A percentile compares a stretch with the other conserved stretches of the same genome.
phyloP scores from a whole-genome alignment of 2,329 filamentous ascomycete genomes.

The Graphiopsis chlorocephala region DNA sequence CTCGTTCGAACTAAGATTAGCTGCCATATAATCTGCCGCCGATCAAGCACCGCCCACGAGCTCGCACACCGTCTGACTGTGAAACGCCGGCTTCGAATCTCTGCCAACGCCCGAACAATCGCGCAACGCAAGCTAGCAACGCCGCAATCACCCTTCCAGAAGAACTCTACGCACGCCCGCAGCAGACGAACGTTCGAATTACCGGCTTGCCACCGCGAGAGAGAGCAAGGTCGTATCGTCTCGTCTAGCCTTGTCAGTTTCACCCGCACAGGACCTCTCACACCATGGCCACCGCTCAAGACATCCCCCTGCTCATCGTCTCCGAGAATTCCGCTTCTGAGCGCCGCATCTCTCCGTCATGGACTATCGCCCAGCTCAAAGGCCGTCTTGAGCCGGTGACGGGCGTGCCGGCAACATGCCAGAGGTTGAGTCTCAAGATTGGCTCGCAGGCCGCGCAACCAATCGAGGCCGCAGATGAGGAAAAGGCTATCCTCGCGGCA shows the following conservation, averaged over 20 bases:
- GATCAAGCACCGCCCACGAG: not conserved
- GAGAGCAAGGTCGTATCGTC: not conserved
- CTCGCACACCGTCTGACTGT: not conserved
- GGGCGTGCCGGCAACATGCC: slow-evolving; percentile 77
- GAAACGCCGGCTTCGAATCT: slow-evolving; percentile 2
- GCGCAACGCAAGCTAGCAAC: not conserved
- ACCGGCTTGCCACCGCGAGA: not conserved
- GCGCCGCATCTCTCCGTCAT: slow-evolving; percentile 86
- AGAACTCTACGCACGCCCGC: slow-evolving; percentile 4
- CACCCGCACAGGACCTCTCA: not conserved
- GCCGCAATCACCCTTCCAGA: slow-evolving; percentile 2
- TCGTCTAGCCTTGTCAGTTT: not conserved
- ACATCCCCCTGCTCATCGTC: slow-evolving; percentile 71
- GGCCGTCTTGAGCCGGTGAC: slow-evolving; percentile 88
- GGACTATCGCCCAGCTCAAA: slow-evolving; percentile 83
- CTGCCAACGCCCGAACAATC: not conserved
- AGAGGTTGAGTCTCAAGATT: slow-evolving; percentile 71
- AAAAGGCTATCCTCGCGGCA: slow-evolving; percentile 59
- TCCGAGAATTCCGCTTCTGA: slow-evolving; percentile 80
- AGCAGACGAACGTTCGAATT: not conserved
- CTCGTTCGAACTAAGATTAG: not conserved
- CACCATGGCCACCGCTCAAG: slow-evolving; percentile 48
- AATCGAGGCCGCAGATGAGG: slow-evolving; percentile 70
- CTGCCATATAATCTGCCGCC: not conserved
- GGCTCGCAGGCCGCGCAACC: slow-evolving; percentile 61